A percentile compares a stretch with the other conserved stretches of the same genome.
Conservation (phyloP, 345 rosid species). For the Corchorus olitorius region DNA sequence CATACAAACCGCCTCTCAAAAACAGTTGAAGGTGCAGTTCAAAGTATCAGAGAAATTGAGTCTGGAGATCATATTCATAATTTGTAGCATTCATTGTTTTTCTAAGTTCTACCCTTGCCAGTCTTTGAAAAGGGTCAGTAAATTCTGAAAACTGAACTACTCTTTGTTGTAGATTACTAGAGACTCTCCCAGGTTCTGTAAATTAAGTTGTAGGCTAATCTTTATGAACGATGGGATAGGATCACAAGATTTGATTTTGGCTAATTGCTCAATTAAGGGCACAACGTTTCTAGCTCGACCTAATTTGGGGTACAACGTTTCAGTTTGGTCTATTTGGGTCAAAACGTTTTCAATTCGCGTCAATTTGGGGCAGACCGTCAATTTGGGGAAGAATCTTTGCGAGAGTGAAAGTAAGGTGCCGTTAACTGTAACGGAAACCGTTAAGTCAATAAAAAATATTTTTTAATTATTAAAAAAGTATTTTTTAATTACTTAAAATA, state of each 20-base stretch:
- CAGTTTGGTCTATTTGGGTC: no score
- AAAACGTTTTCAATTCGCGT: no score
- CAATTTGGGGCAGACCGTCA: no score
- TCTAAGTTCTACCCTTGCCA: not conserved
- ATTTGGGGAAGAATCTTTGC: no score
- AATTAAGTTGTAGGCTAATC: not conserved
- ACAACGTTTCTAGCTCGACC: no score
- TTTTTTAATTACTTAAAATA: no score
- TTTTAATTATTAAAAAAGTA: no score
- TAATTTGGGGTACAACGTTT: no score
- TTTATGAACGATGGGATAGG: not conserved
- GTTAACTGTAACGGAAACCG: no score
- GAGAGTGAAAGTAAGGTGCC: no score
- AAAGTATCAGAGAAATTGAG: conserved; percentile 24
- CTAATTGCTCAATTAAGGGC: not conserved
- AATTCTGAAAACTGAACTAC: not conserved
- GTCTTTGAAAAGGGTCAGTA: not conserved
- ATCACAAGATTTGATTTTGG: not conserved
- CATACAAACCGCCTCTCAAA: conserved; percentile 16
- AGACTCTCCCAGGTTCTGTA: conserved; percentile 7
- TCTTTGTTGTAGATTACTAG: not conserved
- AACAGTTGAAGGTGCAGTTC: conserved; percentile 25
- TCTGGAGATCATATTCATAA: not conserved
- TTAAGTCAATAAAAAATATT: no score
- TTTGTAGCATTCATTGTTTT: conserved; percentile 7